phyloP scores from a whole-genome alignment of 2,329 filamentous ascomycete species.

The Diplodia mutila region DNA sequence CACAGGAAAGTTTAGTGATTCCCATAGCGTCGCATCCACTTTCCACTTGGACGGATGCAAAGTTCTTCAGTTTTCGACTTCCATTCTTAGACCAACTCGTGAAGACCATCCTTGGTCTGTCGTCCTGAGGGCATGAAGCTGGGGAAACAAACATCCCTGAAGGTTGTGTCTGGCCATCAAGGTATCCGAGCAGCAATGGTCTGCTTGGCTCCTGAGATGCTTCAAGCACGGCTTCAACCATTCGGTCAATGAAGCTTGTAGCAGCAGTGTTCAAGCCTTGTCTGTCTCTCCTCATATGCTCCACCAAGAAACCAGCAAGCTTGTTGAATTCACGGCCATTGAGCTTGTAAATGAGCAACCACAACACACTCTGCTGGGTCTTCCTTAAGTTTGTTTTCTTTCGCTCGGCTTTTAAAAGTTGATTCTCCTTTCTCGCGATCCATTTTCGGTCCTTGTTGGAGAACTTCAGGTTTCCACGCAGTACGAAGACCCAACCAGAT shows the following conservation, averaged over 20 bases:
- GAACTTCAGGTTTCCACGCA: neutral
- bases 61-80: slow-evolving; percentile 25
- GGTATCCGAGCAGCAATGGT: slow-evolving; percentile 26
- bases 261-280: neutral
- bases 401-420: neutral
- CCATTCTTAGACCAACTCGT: slow-evolving; percentile 30
- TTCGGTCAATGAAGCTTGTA: slow-evolving; percentile 21
- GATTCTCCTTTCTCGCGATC: neutral
- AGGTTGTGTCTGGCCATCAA: slow-evolving; percentile 16
- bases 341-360: slow-evolving; percentile 4
- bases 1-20: neutral
- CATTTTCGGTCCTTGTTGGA: neutral
- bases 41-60: slow-evolving; percentile 29
- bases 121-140: neutral
- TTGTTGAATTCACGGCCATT: neutral
- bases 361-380: neutral
- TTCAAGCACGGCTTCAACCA: slow-evolving; percentile 27
- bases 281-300: slow-evolving; percentile 1
- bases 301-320: slow-evolving; percentile 3
- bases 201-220: slow-evolving; percentile 24
- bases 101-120: slow-evolving; percentile 23
- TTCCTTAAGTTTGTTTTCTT: neutral
- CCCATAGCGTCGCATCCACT: neutral
- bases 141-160: slow-evolving; percentile 27
- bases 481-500: neutral